phyloP scores from a whole-genome alignment of 768 basidiomycete genomes.

The Arthromyces matolae region DNA sequence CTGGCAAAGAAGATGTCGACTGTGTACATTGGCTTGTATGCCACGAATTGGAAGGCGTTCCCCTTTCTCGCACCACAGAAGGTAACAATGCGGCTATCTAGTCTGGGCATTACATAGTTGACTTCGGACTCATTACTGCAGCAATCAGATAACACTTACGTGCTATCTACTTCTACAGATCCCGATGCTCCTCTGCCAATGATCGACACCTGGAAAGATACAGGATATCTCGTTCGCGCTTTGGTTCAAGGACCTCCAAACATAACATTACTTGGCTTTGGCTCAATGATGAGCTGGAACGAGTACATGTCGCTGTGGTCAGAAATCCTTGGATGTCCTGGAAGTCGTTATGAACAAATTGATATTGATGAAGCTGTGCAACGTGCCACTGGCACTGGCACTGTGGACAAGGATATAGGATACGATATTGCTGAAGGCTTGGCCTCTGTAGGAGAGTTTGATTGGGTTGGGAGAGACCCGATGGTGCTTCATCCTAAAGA shows the following conservation, averaged over 20 bases:
- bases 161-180: not conserved
- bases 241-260: conserved; percentile 4
- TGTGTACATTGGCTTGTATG: conserved; percentile 2
- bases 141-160: conserved; percentile 6
- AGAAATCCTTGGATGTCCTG: conserved; percentile 1
- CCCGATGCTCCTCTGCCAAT: conserved; percentile 3
- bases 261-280: conserved; percentile 5
- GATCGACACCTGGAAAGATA: conserved; percentile 3
- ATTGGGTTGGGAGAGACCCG: conserved; percentile 5
- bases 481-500: conserved; percentile 5
- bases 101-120: not conserved
- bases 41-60: conserved; percentile 4
- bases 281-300: conserved; percentile 10
- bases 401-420: not conserved
- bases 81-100: not conserved
- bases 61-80: not conserved
- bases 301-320: conserved; percentile 7
- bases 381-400: not conserved
- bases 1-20: conserved; percentile 7
- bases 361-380: not conserved
- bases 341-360: conserved; percentile 2
- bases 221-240: conserved; percentile 6
- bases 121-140: not conserved
- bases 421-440: conserved; percentile 1
- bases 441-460: conserved; percentile 7